A percentile compares a stretch with the other conserved stretches of the same genome.
Evolutionary conservation across 441 rosid genomes (phyloP).

Genomic region (Bruguiera hainesii): DNA sequence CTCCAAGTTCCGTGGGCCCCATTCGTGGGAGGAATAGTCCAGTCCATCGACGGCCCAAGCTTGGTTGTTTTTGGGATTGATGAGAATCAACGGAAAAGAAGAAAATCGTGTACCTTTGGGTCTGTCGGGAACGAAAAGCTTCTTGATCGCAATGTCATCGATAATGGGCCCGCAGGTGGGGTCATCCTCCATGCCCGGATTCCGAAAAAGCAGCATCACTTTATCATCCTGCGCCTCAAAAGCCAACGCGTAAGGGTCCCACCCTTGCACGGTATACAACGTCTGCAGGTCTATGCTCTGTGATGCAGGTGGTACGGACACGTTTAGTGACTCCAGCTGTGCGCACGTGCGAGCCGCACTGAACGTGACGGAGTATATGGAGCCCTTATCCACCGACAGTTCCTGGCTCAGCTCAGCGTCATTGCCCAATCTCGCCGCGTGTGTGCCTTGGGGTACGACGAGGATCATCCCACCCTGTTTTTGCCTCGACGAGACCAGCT

Average conservation of each 20-base stretch:
- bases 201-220: constrained; percentile 51
- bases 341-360: constrained; percentile 99
- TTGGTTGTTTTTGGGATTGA: not conserved
- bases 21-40: not conserved
- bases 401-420: constrained; percentile 95
- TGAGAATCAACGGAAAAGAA: not conserved
- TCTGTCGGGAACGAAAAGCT: constrained; percentile 64
- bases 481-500: constrained; percentile 71
- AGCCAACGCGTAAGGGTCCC: constrained; percentile 97
- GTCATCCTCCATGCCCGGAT: constrained; percentile 97
- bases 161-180: constrained; percentile 95
- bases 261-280: constrained; percentile 82
- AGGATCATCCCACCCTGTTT: constrained; percentile 96
- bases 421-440: constrained; percentile 82
- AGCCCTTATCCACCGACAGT: constrained; percentile 73
- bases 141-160: constrained; percentile 82
- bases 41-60: not conserved
- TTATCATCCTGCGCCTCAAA: constrained; percentile 67
- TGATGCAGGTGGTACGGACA: constrained; percentile 75
- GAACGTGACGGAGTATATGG: constrained; percentile 74
- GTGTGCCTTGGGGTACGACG: constrained; percentile 75
- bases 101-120: constrained; percentile 50
- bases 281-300: constrained; percentile 87
- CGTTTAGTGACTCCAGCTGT: constrained; percentile 82
- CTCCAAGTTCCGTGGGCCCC: not conserved